These are phyloP conservation scores for Metschnikowia arizonensis DNA, from an alignment of 805 yeast species.

Conservation along the genomic window DNA sequence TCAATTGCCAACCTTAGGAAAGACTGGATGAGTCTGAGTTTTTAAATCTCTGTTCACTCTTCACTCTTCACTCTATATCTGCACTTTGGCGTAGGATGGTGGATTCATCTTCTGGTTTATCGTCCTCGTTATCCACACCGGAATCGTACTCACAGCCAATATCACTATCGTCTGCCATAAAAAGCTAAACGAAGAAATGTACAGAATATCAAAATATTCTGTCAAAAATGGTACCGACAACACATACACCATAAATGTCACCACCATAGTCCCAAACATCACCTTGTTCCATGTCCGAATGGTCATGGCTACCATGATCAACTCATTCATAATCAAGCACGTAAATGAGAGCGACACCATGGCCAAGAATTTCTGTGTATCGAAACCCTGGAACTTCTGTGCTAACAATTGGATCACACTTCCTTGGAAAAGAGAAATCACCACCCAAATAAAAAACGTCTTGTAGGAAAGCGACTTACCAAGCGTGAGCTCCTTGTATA, in stretches of 20 bases:
- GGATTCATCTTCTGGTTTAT: constrained; percentile 77
- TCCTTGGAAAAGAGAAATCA: constrained; percentile 90
- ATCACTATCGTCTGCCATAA: constrained; percentile 67
- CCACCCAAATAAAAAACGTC: constrained; percentile 89
- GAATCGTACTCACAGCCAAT: constrained; percentile 67
- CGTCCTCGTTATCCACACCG: constrained; percentile 83
- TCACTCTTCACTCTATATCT: constrained; percentile 22
- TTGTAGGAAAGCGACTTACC: constrained; percentile 83
- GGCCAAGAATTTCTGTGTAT: constrained; percentile 47
- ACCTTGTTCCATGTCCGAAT: constrained; percentile 85
- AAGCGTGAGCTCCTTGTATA: constrained; percentile 84
- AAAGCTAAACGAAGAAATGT: constrained; percentile 54
- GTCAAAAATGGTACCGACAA: constrained; percentile 76
- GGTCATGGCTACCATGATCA: constrained; percentile 89
- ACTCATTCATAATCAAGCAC: constrained; percentile 75
- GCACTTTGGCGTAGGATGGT: constrained; percentile 96
- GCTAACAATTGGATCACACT: constrained; percentile 75
- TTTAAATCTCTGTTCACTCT: too few species aligned
- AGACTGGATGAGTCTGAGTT: too few species aligned
- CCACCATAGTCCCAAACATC: constrained; percentile 69
- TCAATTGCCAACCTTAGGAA: too few species aligned
- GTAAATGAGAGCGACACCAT: constrained; percentile 89
- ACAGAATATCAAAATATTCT: constrained; percentile 79
- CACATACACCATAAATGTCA: constrained; percentile 63
- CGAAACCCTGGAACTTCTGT: constrained; percentile 69